Percentiles rank a stretch among this genome's conserved stretches.
Conservation (phyloP, 2,329 filamentous ascomycete species). For the Pseudohalonectria lignicola region DNA sequence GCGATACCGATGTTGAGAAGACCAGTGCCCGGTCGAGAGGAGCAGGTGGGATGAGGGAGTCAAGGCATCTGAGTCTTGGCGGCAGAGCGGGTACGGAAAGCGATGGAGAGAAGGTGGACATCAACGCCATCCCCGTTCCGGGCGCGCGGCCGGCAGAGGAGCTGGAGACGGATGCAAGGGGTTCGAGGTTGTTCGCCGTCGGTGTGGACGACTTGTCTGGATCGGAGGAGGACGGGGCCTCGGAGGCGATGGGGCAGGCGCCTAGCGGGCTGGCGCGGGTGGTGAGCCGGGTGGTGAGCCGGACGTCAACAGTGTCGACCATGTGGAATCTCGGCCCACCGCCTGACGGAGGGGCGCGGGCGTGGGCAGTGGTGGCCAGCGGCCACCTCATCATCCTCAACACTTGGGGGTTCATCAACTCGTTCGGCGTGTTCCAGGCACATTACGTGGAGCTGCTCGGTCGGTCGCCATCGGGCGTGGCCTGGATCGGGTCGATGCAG, state of each 20-base stretch:
- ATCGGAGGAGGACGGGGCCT: background rate
- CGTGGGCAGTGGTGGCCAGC: constrained; percentile 32
- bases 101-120: no score
- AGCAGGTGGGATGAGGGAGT: no score
- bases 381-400: constrained; percentile 37
- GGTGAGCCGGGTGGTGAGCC: constrained; percentile 26
- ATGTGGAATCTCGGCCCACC: constrained; percentile 33
- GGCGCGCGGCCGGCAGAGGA: background rate
- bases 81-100: no score
- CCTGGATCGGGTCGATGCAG: constrained; percentile 44
- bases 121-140: background rate
- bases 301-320: constrained; percentile 24
- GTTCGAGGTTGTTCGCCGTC: background rate
- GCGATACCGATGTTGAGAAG: background rate
- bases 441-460: constrained; percentile 33
- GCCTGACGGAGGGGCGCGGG: constrained; percentile 35
- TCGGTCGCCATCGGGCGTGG: constrained; percentile 31
- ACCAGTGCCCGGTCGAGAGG: background rate
- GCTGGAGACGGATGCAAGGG: background rate
- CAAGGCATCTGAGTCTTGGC: no score
- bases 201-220: background rate
- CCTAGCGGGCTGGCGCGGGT: constrained; percentile 14
- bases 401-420: constrained; percentile 44
- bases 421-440: constrained; percentile 43
- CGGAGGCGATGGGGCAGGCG: constrained; percentile 7